These are phyloP conservation scores for Grosmannia serpens DNA, from an alignment of 2,329 filamentous ascomycete species.

Conservation along the genomic window DNA sequence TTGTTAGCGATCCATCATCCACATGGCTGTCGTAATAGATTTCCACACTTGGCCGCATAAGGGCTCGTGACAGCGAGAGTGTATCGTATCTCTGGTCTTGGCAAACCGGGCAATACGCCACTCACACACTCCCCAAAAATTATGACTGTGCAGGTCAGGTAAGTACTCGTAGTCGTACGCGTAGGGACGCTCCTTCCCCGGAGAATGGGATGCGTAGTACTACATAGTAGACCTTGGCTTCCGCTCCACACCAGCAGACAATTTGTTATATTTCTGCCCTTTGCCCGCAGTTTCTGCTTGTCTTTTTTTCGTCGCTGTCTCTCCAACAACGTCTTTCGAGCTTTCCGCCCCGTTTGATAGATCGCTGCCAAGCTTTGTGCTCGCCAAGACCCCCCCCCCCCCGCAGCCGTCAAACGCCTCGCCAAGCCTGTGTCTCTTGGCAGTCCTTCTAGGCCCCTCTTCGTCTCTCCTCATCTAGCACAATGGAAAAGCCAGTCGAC, in stretches of 20 bases:
- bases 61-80: not conserved
- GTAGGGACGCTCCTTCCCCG: not conserved
- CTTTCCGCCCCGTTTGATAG: not conserved
- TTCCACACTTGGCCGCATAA: not conserved
- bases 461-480: too few relatives aligned
- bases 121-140: not conserved
- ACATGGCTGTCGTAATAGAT: not conserved
- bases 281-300: not conserved
- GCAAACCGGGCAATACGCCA: too few relatives aligned
- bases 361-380: not conserved
- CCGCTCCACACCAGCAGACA: not conserved
- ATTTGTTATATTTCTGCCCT: not conserved
- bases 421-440: not conserved
- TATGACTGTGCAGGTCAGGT: not conserved
- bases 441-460: not conserved
- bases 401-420: too few relatives aligned
- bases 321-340: not conserved
- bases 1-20: not conserved
- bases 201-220: not conserved
- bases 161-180: too few relatives aligned
- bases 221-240: not conserved
- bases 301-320: not conserved
- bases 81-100: too few relatives aligned
- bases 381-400: not conserved
- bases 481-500: slow-evolving; percentile 5